phyloP scores from a whole-genome alignment of 148 eudicot genomes.

The Cornus controversa region DNA sequence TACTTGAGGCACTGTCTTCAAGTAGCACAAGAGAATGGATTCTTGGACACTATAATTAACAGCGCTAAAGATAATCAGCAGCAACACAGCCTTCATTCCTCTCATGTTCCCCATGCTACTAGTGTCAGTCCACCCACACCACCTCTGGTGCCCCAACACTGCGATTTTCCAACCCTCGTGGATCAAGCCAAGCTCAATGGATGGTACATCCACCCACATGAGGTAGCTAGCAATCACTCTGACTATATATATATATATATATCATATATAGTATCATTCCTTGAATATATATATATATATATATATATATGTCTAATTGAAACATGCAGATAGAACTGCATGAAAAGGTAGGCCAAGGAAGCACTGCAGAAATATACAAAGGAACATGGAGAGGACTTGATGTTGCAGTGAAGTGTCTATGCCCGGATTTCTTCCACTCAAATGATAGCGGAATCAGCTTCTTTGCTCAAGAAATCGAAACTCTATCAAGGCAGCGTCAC shows the following conservation, averaged over 20 bases:
- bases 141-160: slow-evolving; percentile 12
- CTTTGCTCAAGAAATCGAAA: slow-evolving; percentile 50
- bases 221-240: no score
- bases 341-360: slow-evolving; percentile 36
- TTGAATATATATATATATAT: background rate
- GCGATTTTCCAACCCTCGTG: slow-evolving; percentile 23
- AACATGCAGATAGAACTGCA: slow-evolving; percentile 42
- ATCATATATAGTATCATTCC: no score
- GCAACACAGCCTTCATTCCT: background rate
- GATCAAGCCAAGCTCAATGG: slow-evolving; percentile 38
- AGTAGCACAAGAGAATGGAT: slow-evolving; percentile 45
- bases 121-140: slow-evolving; percentile 16
- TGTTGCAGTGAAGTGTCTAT: slow-evolving; percentile 51
- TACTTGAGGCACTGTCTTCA: slow-evolving; percentile 43
- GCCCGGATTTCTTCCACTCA: slow-evolving; percentile 39
- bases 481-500: slow-evolving; percentile 42
- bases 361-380: slow-evolving; percentile 43
- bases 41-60: slow-evolving; percentile 29
- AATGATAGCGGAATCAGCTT: slow-evolving; percentile 37
- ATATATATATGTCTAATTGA: background rate
- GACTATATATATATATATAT: background rate
- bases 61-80: slow-evolving; percentile 12
- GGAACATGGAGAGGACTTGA: slow-evolving; percentile 45
- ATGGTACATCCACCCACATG: slow-evolving; percentile 43
- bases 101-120: slow-evolving; percentile 10